Conservation (phyloP, 768 basidiomycete species). For the Xerocomellus dryophilus region DNA sequence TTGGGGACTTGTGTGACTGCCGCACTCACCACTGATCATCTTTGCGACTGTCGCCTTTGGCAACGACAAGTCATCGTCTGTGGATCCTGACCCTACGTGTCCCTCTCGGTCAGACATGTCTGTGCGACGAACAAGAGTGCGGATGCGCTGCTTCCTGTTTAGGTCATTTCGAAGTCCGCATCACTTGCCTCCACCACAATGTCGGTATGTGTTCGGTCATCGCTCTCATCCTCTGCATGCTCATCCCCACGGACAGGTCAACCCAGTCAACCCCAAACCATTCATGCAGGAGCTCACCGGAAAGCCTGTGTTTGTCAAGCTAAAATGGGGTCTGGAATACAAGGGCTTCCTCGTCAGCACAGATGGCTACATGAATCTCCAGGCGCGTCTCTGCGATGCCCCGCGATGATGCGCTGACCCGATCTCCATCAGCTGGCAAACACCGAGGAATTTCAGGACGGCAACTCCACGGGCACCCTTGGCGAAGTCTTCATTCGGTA, state of each 20-base stretch:
- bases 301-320: constrained; percentile 89
- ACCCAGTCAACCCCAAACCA: constrained; percentile 97
- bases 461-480: constrained; percentile 91
- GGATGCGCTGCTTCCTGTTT: constrained; percentile 10
- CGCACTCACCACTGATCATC: constrained; percentile 78
- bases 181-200: constrained; percentile 4
- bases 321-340: constrained; percentile 99
- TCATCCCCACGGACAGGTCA: constrained; percentile 49
- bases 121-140: constrained; percentile 1
- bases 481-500: constrained; percentile 99
- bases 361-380: constrained; percentile 99
- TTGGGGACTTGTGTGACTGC: background rate
- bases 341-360: constrained; percentile 99
- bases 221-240: background rate
- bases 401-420: background rate
- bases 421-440: constrained; percentile 75
- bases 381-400: constrained; percentile 49
- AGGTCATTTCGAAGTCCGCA: constrained; percentile 40
- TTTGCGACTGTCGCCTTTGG: constrained; percentile 98
- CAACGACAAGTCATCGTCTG: constrained; percentile 91
- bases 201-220: constrained; percentile 11
- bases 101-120: constrained; percentile 92
- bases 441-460: constrained; percentile 97
- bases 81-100: constrained; percentile 55
- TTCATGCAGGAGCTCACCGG: constrained; percentile 98